Evolutionary conservation across 768 basidiomycete species (phyloP).

Genomic region (Kwoniella mangroviensis): DNA sequence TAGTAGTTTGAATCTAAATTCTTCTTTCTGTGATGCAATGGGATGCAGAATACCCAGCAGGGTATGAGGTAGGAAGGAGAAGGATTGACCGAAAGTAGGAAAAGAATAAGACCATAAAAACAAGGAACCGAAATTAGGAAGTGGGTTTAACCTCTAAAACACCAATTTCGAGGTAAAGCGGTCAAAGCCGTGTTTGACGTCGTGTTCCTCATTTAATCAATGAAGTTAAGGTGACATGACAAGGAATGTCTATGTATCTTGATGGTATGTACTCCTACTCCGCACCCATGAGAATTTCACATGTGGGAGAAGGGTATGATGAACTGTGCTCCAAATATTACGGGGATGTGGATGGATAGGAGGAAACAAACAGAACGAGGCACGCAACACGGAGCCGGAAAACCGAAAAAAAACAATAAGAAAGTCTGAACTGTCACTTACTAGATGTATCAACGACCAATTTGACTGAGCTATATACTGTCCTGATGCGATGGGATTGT

Average conservation of each 20-base stretch:
- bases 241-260: too few species aligned
- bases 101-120: not conserved
- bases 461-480: too few species aligned
- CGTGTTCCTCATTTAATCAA: not conserved
- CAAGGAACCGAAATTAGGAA: not conserved
- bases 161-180: not conserved
- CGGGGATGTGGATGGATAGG: not conserved
- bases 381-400: conserved; percentile 8
- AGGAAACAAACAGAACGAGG: not conserved
- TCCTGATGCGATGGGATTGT: too few species aligned
- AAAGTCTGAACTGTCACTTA: not conserved
- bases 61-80: not conserved
- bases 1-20: not conserved
- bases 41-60: not conserved
- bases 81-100: conserved; percentile 4
- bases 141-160: conserved; percentile 9
- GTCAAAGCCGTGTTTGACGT: not conserved
- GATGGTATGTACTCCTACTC: too few species aligned
- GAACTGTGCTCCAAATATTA: not conserved
- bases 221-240: too few species aligned
- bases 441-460: too few species aligned
- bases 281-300: not conserved
- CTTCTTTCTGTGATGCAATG: not conserved
- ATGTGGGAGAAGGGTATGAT: not conserved
- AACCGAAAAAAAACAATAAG: not conserved